Evolutionary conservation across 2,329 filamentous ascomycete genomes (phyloP).

Genomic region (Sarocladium oryzae): DNA sequence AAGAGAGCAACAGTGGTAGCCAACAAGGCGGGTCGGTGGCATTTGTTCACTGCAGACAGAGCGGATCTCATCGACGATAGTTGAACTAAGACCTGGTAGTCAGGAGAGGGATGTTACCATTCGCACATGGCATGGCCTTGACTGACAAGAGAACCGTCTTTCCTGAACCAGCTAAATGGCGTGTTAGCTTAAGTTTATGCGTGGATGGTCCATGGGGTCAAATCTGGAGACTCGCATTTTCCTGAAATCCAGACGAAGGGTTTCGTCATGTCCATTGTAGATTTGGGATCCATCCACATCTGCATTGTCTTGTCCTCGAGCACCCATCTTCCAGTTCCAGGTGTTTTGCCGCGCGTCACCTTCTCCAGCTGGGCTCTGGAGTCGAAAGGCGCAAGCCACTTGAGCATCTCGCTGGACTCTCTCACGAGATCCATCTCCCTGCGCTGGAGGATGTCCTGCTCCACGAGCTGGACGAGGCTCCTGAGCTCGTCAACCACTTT

Average conservation of each 20-base stretch:
- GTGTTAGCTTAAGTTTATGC: too few species aligned
- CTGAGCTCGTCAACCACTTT: slow-evolving; percentile 17
- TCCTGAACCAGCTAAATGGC: slow-evolving; percentile 21
- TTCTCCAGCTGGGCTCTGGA: slow-evolving; percentile 13
- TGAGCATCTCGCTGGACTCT: slow-evolving; percentile 14
- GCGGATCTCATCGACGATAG: slow-evolving; percentile 17
- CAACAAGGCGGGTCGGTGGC: slow-evolving; percentile 13
- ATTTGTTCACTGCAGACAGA: slow-evolving; percentile 3
- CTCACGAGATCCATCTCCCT: slow-evolving; percentile 13
- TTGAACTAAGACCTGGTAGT: slow-evolving; percentile 14
- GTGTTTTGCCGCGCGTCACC: slow-evolving; percentile 13
- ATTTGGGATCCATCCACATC: slow-evolving; percentile 13
- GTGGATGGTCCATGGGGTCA: too few species aligned
- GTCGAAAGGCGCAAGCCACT: slow-evolving; percentile 17
- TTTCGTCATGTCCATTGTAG: slow-evolving; percentile 2
- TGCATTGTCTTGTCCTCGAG: slow-evolving; percentile 12
- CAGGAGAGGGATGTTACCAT: background rate
- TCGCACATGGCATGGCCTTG: background rate
- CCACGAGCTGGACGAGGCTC: slow-evolving; percentile 14
- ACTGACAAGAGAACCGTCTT: slow-evolving; percentile 22
- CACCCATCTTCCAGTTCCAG: slow-evolving; percentile 17
- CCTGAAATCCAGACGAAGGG: slow-evolving; percentile 20
- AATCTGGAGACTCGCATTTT: slow-evolving; percentile 17
- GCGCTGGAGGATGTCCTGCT: slow-evolving; percentile 16
- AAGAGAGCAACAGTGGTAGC: slow-evolving; percentile 20